Percentiles rank a stretch among this genome's conserved stretches.
phyloP scores from a whole-genome alignment of 768 basidiomycete species.

The Russula sp. region DNA sequence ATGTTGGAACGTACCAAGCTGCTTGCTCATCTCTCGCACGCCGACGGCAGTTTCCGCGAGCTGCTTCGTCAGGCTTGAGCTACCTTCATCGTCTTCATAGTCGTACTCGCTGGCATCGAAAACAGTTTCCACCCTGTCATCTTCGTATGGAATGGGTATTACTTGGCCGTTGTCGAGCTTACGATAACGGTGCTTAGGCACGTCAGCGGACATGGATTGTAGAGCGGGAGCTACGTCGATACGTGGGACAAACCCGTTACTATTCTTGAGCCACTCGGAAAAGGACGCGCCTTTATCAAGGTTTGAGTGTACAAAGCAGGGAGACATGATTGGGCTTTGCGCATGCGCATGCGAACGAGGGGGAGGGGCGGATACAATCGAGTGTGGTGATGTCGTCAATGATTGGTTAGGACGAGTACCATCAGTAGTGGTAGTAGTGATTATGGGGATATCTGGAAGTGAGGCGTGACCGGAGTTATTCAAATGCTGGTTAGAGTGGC shows the following conservation, averaged over 20 bases:
- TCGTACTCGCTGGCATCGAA: slow-evolving; percentile 40
- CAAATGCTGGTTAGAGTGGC: background rate
- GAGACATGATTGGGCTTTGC: slow-evolving; percentile 49
- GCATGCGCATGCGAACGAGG: slow-evolving; percentile 22
- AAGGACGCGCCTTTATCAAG: slow-evolving; percentile 79
- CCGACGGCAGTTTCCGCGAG: slow-evolving; percentile 96
- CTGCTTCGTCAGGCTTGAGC: slow-evolving; percentile 80
- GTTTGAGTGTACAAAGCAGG: slow-evolving; percentile 91
- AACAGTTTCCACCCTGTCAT: slow-evolving; percentile 19
- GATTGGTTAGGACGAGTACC: background rate
- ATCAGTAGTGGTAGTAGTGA: background rate
- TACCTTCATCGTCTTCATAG: slow-evolving; percentile 65
- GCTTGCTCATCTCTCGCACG: slow-evolving; percentile 98
- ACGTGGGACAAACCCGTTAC: slow-evolving; percentile 28
- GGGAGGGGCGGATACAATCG: slow-evolving; percentile 6
- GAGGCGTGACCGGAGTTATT: background rate
- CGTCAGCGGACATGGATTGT: slow-evolving; percentile 27
- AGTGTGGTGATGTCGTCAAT: slow-evolving; percentile 2
- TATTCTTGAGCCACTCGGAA: slow-evolving; percentile 56
- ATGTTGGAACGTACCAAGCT: slow-evolving; percentile 61
- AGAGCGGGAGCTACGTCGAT: slow-evolving; percentile 50
- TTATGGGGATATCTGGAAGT: background rate
- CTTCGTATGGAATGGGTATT: slow-evolving; percentile 25
- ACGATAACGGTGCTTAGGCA: slow-evolving; percentile 25
- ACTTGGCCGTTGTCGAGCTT: slow-evolving; percentile 22